Base-by-base conservation (phyloP, 345 rosid species). In the Salix exigua region DNA sequence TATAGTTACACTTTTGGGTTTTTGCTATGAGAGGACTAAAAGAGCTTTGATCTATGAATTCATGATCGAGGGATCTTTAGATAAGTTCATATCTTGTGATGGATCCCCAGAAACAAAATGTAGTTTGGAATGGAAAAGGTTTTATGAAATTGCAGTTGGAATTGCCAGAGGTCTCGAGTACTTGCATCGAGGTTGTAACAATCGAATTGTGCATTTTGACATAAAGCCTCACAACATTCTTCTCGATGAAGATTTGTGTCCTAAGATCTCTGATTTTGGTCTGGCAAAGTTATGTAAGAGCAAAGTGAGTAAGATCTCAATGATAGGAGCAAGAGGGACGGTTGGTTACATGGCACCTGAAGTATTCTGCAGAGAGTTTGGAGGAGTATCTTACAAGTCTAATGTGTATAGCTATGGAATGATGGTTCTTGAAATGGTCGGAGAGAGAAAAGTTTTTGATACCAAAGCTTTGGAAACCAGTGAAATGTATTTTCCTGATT, bases 11-110 rank as follows among this genome's bases (percentile, higher is more conserved):
- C 64, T 86, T 1, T 51, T 86, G 1, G 89, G 89, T 1, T 86
- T 83, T 37, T 86, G 91, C 71, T 85, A 75, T 4, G 74, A 80
- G 60, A 82, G 76, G 68, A 78, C 70, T 0, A 81, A 77, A 66
- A 73, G 85, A 75, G 87, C 87, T 30, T 46, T 88, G 63, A 33
- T 88, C 0, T 88, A 83, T 37, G 86, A 81, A 58, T 83, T 40
- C 69, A 62, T 85, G 81, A 71, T 84, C 0, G 84, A 84, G 31
- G 91, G 88, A 0, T 87, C 89, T 1, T 53, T 89, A 4, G 92
- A 85, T 55, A 75, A 53, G 61, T 71, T 61, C 6, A 66, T 78
- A 37, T 50, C 16, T 25, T 10, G 12, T 17, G 5, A 18, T 9
- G 64, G 51, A 14, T 1, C 48, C 13, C n/a, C 1, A 5, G n/a